Evolutionary conservation across 345 rosid genomes (phyloP).

Genomic region (Camelina sativa): DNA sequence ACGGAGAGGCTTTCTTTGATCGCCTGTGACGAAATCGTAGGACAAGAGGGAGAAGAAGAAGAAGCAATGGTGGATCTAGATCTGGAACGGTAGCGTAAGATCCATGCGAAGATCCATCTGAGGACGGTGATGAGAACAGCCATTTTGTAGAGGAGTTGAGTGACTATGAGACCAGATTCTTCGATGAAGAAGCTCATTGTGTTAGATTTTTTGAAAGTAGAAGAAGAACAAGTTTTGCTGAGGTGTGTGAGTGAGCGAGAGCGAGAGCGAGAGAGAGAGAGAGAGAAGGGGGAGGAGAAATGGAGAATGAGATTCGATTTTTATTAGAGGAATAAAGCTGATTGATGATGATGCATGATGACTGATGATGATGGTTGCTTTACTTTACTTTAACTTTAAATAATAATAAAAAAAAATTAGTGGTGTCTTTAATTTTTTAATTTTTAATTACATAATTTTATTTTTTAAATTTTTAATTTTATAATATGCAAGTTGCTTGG

Average conservation of each 20-base stretch:
- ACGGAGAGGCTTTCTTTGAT: conserved; percentile 63
- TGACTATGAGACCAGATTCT: conserved; percentile 58
- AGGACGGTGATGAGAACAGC: conserved; percentile 69
- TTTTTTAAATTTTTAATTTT: neutral
- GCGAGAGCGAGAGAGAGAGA: conserved; percentile 12
- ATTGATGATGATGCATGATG: neutral
- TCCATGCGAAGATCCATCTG: conserved; percentile 76
- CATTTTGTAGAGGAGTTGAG: conserved; percentile 73
- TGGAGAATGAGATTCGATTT: conserved; percentile 41
- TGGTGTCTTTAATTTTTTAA: neutral
- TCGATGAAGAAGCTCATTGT: conserved; percentile 70
- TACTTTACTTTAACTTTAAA: neutral
- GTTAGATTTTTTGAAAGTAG: too few relatives aligned
- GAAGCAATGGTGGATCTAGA: conserved; percentile 36
- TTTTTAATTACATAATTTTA: neutral
- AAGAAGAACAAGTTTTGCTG: neutral
- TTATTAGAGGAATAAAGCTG: conserved; percentile 36
- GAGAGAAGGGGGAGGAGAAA: conserved; percentile 19
- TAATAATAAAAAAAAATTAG: neutral
- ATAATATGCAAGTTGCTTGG: conserved; percentile 15
- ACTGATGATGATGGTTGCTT: conserved; percentile 1
- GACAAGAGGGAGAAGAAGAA: conserved; percentile 17
- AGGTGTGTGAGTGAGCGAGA: neutral
- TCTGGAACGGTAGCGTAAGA: conserved; percentile 55
- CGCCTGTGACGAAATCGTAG: conserved; percentile 50